Evolutionary conservation across 2,329 filamentous ascomycete genomes (phyloP).

Genomic region (Decorospora gaudefroyi): DNA sequence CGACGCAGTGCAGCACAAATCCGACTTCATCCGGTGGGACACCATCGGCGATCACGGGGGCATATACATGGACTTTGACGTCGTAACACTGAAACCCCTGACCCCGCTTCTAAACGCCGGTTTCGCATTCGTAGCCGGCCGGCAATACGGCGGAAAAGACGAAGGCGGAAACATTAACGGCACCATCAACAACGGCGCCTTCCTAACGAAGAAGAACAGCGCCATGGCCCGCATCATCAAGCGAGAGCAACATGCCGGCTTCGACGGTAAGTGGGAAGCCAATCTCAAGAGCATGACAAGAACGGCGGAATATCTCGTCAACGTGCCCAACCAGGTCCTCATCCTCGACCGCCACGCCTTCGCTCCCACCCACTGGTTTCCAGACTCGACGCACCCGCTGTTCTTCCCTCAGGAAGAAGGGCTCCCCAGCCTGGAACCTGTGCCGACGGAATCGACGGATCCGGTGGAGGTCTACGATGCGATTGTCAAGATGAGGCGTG

Average conservation of each 20-base stretch:
- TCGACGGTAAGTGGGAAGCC: conserved; percentile 22
- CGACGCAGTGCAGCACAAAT: conserved; percentile 25
- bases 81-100: conserved; percentile 19
- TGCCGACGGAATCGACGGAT: conserved; percentile 4
- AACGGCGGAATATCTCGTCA: conserved; percentile 18
- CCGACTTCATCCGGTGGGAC: conserved; percentile 28
- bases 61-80: conserved; percentile 29
- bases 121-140: conserved; percentile 22
- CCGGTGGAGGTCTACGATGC: conserved; percentile 17
- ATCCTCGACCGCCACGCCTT: conserved; percentile 25
- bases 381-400: conserved; percentile 11
- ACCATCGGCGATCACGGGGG: conserved; percentile 18
- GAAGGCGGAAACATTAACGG: conserved; percentile 27
- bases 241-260: conserved; percentile 22
- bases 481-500: conserved; percentile 10
- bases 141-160: conserved; percentile 30
- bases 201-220: conserved; percentile 21
- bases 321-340: conserved; percentile 20
- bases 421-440: conserved; percentile 8
- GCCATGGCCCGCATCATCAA: conserved; percentile 24
- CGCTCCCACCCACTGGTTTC: conserved; percentile 22
- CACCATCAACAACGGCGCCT: conserved; percentile 27
- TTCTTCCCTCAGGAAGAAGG: conserved; percentile 15
- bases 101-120: conserved; percentile 16
- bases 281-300: conserved; percentile 23